Evolutionary conservation across 1,139 yeast genomes (phyloP).

Genomic region (Blastobotrys buckinghamii): DNA sequence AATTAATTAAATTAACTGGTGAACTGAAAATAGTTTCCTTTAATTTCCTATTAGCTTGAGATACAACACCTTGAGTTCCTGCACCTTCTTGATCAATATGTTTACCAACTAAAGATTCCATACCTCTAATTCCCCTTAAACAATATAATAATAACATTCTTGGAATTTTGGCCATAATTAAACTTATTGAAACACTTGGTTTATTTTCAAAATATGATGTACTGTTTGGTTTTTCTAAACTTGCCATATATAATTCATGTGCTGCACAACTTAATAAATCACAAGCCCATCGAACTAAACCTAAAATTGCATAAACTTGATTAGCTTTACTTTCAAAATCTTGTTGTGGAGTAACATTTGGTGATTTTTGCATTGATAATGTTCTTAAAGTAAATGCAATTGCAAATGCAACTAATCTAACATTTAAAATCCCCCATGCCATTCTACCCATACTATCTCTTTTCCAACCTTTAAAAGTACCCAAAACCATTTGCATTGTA

Average conservation of each 20-base stretch:
- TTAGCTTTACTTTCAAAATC: slow-evolving; percentile 55
- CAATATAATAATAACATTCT: slow-evolving; percentile 64
- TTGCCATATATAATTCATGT: slow-evolving; percentile 50
- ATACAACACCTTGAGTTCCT: slow-evolving; percentile 17
- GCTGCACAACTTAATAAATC: slow-evolving; percentile 61
- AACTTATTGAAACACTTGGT: slow-evolving; percentile 27
- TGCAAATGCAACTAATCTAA: slow-evolving; percentile 68
- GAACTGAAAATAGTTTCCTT: slow-evolving; percentile 48
- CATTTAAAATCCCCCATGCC: slow-evolving; percentile 63
- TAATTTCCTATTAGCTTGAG: slow-evolving; percentile 32
- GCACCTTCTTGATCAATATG: slow-evolving; percentile 33
- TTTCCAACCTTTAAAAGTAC: slow-evolving; percentile 45
- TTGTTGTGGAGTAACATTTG: slow-evolving; percentile 13
- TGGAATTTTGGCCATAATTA: slow-evolving; percentile 58
- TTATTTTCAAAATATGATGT: slow-evolving; percentile 12
- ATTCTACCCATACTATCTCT: slow-evolving; percentile 49
- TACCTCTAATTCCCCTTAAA: slow-evolving; percentile 60
- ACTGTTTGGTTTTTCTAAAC: slow-evolving; percentile 4
- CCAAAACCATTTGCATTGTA: slow-evolving; percentile 56
- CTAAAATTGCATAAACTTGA: slow-evolving; percentile 55
- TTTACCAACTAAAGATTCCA: slow-evolving; percentile 46
- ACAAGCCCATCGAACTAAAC: slow-evolving; percentile 72
- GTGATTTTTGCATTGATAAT: slow-evolving; percentile 15
- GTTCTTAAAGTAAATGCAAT: slow-evolving; percentile 62
- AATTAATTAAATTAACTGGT: slow-evolving; percentile 53